These are phyloP conservation scores for Artemisia argyi DNA, from an alignment of 129 eudicot species.

Conservation along the genomic window DNA sequence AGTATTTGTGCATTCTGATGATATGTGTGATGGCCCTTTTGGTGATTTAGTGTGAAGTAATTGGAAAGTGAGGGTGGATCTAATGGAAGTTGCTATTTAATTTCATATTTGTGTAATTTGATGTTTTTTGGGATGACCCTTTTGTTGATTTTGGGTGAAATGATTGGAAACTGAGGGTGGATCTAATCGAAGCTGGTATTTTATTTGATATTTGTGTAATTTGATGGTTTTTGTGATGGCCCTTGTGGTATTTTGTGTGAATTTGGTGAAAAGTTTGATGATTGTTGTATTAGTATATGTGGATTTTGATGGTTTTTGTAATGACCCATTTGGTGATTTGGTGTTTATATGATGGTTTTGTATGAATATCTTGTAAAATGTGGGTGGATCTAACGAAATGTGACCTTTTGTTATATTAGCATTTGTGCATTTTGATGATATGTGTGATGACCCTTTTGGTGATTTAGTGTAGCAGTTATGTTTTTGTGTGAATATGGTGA, in stretches of 20 bases:
- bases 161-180: slow-evolving; percentile 3
- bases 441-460: too few species aligned
- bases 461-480: background rate
- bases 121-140: background rate
- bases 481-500: background rate
- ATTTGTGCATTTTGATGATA: background rate
- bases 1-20: background rate
- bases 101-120: too few species aligned
- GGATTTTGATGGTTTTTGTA: background rate
- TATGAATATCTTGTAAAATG: background rate
- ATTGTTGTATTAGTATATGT: too few species aligned
- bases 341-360: background rate
- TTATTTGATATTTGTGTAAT: too few species aligned
- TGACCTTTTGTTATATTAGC: too few species aligned
- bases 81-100: too few species aligned
- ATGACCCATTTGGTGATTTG: slow-evolving; percentile 9
- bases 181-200: background rate
- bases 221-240: too few species aligned
- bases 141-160: background rate
- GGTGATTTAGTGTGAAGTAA: too few species aligned
- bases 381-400: slow-evolving; percentile 13
- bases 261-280: too few species aligned
- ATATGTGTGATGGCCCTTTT: too few species aligned
- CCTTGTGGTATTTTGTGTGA: too few species aligned
- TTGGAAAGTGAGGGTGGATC: too few species aligned